Conservation (phyloP, 176 grass and related monocot genomes). For the Calamus simplicifolius region DNA sequence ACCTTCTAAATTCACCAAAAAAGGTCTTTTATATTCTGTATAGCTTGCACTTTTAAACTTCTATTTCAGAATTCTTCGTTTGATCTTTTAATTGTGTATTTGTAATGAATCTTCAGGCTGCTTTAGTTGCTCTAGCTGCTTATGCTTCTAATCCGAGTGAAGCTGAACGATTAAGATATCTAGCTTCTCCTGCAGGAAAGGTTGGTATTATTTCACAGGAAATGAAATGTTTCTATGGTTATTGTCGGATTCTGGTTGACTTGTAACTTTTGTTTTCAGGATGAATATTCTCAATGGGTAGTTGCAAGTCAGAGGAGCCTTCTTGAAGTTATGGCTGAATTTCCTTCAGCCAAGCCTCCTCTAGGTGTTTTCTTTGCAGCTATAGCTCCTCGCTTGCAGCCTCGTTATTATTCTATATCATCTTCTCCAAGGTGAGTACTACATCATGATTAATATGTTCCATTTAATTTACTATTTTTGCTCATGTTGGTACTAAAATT, state of each 20-base stretch:
- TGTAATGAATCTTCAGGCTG: constrained; percentile 40
- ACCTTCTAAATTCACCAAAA: constrained; percentile 71
- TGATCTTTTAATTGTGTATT: constrained; percentile 14
- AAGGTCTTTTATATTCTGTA: constrained; percentile 35
- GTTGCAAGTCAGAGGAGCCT: constrained; percentile 76
- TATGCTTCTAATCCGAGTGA: constrained; percentile 60
- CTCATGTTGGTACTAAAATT: not conserved
- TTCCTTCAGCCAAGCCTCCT: constrained; percentile 76
- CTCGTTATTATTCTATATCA: constrained; percentile 84
- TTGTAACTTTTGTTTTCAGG: constrained; percentile 26
- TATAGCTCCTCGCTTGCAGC: constrained; percentile 73
- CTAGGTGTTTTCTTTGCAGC: constrained; percentile 83
- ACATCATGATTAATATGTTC: too few species aligned
- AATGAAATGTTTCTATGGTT: too few species aligned
- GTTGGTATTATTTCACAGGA: constrained; percentile 17
- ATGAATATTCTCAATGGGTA: constrained; percentile 92
- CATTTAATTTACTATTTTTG: not conserved
- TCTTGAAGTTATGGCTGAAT: constrained; percentile 81
- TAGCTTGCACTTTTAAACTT: too few species aligned
- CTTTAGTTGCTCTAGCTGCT: constrained; percentile 73
- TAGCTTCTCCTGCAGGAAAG: constrained; percentile 95
- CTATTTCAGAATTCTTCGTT: not conserved
- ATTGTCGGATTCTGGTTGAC: not conserved
- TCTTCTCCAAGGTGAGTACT: constrained; percentile 66
- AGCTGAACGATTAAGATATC: constrained; percentile 56